Conservation (phyloP, 805 yeast genomes). For the Teunomyces pallodes region DNA sequence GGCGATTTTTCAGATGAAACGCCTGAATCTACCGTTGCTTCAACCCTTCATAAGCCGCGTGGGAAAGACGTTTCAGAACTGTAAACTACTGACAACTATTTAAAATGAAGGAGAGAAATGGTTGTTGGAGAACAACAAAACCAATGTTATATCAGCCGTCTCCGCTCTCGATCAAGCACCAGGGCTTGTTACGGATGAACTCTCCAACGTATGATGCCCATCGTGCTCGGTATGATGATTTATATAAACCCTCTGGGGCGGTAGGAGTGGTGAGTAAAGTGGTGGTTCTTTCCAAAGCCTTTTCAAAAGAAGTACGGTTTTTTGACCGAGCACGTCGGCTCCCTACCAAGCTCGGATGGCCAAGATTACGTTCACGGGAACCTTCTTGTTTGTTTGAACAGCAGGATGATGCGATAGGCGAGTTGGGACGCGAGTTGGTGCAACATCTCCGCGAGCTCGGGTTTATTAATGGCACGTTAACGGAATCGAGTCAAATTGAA, state of each 20-base stretch:
- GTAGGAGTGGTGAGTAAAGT: neutral
- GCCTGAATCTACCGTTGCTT: neutral
- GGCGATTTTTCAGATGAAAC: neutral
- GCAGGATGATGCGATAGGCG: neutral
- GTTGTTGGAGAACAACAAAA: neutral
- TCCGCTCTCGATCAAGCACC: neutral
- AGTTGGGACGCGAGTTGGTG: neutral
- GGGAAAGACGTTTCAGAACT: neutral
- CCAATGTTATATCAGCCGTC: neutral
- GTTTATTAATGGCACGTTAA: slow-evolving; percentile 4
- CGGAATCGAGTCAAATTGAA: neutral
- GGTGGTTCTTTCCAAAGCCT: neutral
- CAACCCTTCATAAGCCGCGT: neutral
- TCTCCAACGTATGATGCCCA: neutral
- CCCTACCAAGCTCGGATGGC: neutral
- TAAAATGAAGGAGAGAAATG: neutral
- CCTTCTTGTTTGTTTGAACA: neutral
- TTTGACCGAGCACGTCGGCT: neutral
- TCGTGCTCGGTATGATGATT: neutral
- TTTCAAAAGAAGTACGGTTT: neutral
- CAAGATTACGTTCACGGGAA: neutral
- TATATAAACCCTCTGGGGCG: neutral
- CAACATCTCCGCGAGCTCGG: slow-evolving; percentile 12
- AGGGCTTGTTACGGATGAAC: neutral
- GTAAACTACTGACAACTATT: neutral